Conservation (phyloP, 192 early-diverging fungal species). For the Umbelopsis sp. region DNA sequence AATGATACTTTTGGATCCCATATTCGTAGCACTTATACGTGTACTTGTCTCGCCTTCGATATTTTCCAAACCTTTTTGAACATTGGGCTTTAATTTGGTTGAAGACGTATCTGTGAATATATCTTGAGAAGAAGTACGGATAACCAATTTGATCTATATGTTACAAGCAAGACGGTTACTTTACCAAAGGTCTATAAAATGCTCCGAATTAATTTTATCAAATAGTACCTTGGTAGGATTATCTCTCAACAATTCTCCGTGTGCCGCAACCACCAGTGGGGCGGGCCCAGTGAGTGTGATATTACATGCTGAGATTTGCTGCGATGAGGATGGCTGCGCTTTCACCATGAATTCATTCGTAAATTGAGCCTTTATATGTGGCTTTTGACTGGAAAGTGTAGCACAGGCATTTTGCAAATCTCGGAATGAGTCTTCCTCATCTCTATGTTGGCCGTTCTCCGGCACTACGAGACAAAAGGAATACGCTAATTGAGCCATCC, state of each 20-base stretch:
- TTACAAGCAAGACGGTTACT: background rate
- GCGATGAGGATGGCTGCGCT: constrained; percentile 7
- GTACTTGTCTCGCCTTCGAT: constrained; percentile 4
- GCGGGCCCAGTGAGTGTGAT: constrained; percentile 30
- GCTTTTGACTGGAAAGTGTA: constrained; percentile 6
- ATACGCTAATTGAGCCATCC: constrained; percentile 19
- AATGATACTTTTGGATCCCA: constrained; percentile 1
- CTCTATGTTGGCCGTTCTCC: constrained; percentile 19
- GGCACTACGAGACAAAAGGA: constrained; percentile 25
- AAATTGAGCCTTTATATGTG: background rate
- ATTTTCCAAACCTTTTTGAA: constrained; percentile 6
- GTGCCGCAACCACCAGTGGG: constrained; percentile 18
- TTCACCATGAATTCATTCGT: constrained; percentile 9
- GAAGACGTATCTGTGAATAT: background rate
- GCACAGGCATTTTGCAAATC: constrained; percentile 18
- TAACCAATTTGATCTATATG: background rate
- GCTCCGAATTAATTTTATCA: background rate
- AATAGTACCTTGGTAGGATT: constrained; percentile 32
- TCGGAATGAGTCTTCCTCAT: constrained; percentile 10
- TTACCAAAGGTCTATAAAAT: background rate
- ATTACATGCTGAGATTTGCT: constrained; percentile 22
- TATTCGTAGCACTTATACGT: background rate
- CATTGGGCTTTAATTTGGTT: background rate
- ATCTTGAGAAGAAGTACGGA: background rate
- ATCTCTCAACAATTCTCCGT: constrained; percentile 27